Conservation (phyloP, 2,329 filamentous ascomycete species). For the Phoma herbarum region DNA sequence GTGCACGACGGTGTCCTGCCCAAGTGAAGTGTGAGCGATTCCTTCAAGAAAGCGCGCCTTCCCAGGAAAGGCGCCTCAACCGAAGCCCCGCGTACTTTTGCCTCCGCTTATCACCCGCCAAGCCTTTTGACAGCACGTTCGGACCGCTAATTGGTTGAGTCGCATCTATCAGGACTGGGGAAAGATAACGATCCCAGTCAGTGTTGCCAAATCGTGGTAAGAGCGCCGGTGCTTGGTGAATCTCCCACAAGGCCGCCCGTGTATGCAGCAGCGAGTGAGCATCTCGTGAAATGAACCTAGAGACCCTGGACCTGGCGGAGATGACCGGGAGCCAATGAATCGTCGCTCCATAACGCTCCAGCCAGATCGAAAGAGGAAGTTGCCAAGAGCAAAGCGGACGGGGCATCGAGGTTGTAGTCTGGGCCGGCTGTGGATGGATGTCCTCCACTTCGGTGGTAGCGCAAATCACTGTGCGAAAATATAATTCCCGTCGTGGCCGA, state of each 20-base stretch:
- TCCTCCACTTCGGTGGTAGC: constrained; percentile 41
- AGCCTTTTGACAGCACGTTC: constrained; percentile 26
- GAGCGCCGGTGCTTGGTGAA: constrained; percentile 26
- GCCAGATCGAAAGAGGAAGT: constrained; percentile 47
- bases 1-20: constrained; percentile 32
- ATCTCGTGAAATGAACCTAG: constrained; percentile 22
- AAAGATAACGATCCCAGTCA: constrained; percentile 44
- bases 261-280: constrained; percentile 34
- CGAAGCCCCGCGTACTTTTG: constrained; percentile 47
- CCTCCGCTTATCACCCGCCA: constrained; percentile 49
- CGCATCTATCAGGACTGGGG: constrained; percentile 35
- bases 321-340: constrained; percentile 45
- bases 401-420: constrained; percentile 35
- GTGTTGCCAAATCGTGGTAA: constrained; percentile 34
- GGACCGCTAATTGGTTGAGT: constrained; percentile 29
- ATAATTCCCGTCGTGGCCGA: constrained; percentile 40
- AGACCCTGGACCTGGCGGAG: constrained; percentile 38
- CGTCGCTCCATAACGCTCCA: constrained; percentile 19
- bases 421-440: constrained; percentile 39
- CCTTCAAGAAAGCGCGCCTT: constrained; percentile 43
- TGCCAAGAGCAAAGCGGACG: constrained; percentile 41
- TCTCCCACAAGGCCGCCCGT: constrained; percentile 30
- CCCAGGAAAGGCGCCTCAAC: constrained; percentile 44
- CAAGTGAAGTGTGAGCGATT: constrained; percentile 30
- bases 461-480: constrained; percentile 42